These are phyloP conservation scores for Fraxinus sp. DNA, from an alignment of 305 asterid species.

Conservation along the genomic window DNA sequence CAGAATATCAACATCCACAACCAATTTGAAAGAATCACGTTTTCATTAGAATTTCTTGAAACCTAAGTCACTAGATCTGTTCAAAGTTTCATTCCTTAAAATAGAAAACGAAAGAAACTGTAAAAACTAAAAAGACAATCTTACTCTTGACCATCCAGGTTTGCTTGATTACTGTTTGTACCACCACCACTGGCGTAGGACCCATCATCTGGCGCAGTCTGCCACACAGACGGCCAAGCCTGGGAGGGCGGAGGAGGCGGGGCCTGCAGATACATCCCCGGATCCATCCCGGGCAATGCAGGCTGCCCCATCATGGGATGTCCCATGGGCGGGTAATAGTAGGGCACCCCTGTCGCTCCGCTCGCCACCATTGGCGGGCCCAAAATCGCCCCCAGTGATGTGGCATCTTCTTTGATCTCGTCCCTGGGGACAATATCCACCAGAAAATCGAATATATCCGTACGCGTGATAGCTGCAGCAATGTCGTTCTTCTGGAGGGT, in stretches of 20 bases:
- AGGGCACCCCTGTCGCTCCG: constrained; percentile 36
- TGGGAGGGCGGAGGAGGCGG: constrained; percentile 44
- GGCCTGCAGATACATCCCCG: constrained; percentile 35
- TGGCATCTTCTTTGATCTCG: constrained; percentile 39
- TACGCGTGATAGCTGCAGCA: constrained; percentile 30
- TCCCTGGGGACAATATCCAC: constrained; percentile 39
- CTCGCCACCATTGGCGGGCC: constrained; percentile 34
- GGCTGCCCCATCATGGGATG: constrained; percentile 55
- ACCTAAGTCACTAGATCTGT: background rate
- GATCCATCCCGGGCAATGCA: constrained; percentile 37
- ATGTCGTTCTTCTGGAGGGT: constrained; percentile 35
- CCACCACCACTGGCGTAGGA: constrained; percentile 37
- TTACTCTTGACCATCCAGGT: constrained; percentile 48
- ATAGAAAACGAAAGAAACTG: background rate
- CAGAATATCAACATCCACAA: background rate
- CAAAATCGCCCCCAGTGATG: constrained; percentile 28
- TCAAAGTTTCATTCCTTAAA: background rate
- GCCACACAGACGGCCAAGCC: constrained; percentile 61
- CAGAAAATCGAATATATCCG: constrained; percentile 39
- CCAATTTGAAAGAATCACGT: background rate
- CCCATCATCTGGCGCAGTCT: constrained; percentile 33
- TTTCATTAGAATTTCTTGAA: background rate
- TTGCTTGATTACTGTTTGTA: constrained; percentile 39
- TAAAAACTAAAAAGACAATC: background rate
- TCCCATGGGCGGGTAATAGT: constrained; percentile 46